Conservation (phyloP, 495 filamentous ascomycete species). For the Xylaria cubensis region DNA sequence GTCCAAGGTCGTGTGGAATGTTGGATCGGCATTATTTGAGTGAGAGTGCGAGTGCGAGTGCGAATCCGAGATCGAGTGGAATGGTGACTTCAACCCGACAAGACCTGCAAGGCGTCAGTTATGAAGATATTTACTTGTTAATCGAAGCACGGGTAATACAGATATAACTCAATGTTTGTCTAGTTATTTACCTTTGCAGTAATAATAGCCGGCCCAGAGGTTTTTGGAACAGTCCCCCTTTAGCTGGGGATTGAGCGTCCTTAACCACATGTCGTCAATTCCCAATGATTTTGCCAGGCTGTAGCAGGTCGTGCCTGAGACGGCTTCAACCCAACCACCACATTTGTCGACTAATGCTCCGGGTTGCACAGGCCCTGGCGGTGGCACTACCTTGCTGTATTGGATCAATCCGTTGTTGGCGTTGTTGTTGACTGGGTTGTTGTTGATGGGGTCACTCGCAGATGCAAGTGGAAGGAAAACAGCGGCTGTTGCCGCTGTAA, state of each 20-base stretch:
- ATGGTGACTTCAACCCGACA: too few relatives aligned
- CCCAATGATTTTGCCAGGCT: not conserved
- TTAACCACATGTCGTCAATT: not conserved
- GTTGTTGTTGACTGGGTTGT: not conserved
- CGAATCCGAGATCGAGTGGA: too few relatives aligned
- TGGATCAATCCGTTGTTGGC: not conserved
- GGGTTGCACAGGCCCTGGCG: conserved; percentile 19
- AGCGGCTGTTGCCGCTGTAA: not conserved
- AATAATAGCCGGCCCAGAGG: conserved; percentile 21
- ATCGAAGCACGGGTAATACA: not conserved
- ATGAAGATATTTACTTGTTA: too few relatives aligned
- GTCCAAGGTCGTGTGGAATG: not conserved
- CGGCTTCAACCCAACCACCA: conserved; percentile 11
- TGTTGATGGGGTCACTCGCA: not conserved
- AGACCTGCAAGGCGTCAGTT: conserved; percentile 4
- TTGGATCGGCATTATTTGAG: too few relatives aligned
- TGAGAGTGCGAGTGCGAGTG: too few relatives aligned
- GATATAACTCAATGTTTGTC: not conserved
- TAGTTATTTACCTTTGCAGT: conserved; percentile 10
- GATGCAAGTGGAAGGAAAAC: not conserved
- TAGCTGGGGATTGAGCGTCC: conserved; percentile 7
- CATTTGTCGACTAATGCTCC: conserved; percentile 16
- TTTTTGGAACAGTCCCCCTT: not conserved
- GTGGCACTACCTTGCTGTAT: conserved; percentile 2
- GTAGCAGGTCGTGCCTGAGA: conserved; percentile 15